Evolutionary conservation across 2,329 filamentous ascomycete species (phyloP), one percentile per base, ranked within the genome.

Genomic region (Ceratocystis colombiana): DNA sequence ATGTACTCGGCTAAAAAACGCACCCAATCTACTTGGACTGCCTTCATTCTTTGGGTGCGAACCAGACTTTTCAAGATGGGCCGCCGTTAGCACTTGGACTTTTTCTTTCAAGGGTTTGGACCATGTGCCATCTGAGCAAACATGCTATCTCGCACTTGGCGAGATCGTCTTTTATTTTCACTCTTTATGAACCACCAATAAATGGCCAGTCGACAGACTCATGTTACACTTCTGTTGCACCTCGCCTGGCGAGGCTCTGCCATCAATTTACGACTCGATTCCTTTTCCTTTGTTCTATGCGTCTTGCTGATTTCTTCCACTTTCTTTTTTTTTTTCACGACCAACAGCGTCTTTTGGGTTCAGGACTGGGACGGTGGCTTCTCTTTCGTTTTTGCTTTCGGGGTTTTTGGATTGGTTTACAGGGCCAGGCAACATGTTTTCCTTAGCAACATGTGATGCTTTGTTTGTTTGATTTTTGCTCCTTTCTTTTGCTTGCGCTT

Each of bases 31-130:
- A 79, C 83, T 48, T 87, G 84, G 84, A 84, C 81, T 6, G 79
- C 79, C 25, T 86, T 87, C 70, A 77, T 87, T 63, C 77, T 87
- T 66, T 87, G 84, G 84, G 72, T 87, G 30, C 77, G 84, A 68
- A 87, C 84, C n/a, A 73, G 76, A 65, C 71, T 78, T 67, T 72
- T 78, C 67, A 77, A 76, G 73, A 70, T 77, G 67, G 75, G 76
- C 63, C 73, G 74, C 70, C 75, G 75, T 70, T 77, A 59, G 55
- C 55, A 59, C 15, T 59, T 59, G 55, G 55, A 59, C 28, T 59
- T 59, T 37, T 33, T 59, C 55, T 59, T 33, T 37, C 55, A 59
- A 59, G 28, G 55, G 8, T 59, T 33, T 59, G 55, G 55, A 37
- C 12, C 25, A 33, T 37, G 30, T 30, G 25, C 55, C 55, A 59